These are phyloP conservation scores for Eucalyptus erythrocorys DNA, from an alignment of 345 rosid genomes.

Conservation along the genomic window DNA sequence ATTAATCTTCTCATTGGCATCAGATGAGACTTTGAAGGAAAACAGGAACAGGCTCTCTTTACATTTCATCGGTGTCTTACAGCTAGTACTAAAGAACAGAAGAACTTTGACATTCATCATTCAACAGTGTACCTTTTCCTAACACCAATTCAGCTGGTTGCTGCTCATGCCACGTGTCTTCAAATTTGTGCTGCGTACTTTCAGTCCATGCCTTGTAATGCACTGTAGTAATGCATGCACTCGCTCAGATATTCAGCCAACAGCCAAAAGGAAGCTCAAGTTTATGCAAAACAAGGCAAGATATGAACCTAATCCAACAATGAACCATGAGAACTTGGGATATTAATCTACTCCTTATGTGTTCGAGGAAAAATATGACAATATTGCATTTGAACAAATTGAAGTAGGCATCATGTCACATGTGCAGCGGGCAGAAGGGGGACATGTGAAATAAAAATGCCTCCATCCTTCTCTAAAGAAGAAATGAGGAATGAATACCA, in stretches of 20 bases:
- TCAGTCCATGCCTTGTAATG: constrained; percentile 87
- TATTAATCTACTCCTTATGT: background rate
- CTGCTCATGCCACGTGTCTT: constrained; percentile 87
- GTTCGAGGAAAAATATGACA: background rate
- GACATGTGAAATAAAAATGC: background rate
- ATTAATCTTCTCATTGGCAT: background rate
- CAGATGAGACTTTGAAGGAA: background rate
- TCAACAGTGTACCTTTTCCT: constrained; percentile 58
- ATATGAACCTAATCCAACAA: background rate
- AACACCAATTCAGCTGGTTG: constrained; percentile 69
- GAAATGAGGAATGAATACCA: background rate
- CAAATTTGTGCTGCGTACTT: constrained; percentile 74
- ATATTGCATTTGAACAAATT: background rate
- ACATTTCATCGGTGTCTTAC: background rate
- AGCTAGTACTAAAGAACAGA: background rate
- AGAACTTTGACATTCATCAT: background rate
- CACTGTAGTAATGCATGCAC: constrained; percentile 24
- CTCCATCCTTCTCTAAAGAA: background rate
- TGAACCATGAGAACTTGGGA: background rate
- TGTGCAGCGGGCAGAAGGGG: background rate
- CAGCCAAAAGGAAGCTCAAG: background rate
- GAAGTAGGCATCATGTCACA: background rate
- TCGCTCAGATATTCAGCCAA: constrained; percentile 1
- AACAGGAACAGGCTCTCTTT: background rate
- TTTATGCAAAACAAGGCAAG: background rate